Evolutionary conservation across 2,329 filamentous ascomycete species (phyloP).

Genomic region (Fusarium napiforme): DNA sequence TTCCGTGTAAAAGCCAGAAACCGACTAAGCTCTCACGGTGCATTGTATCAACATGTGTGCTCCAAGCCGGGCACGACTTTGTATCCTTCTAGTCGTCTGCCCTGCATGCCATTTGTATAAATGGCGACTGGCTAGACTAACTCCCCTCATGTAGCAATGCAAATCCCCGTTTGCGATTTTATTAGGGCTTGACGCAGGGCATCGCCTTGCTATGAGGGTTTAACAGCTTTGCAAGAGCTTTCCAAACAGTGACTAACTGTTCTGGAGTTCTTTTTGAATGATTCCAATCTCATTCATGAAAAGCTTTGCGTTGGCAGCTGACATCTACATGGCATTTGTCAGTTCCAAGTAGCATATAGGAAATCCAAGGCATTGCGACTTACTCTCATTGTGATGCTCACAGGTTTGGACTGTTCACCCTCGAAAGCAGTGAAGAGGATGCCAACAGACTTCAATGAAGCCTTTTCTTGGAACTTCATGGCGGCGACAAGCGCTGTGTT

Average conservation of each 20-base stretch:
- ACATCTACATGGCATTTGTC: conserved; percentile 57
- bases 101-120: conserved; percentile 9
- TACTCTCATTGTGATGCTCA: conserved; percentile 72
- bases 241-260: conserved; percentile 44
- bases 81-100: conserved; percentile 27
- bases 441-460: conserved; percentile 75
- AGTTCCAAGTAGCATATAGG: not conserved
- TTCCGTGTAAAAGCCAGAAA: conserved; percentile 22
- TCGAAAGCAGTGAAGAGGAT: conserved; percentile 75
- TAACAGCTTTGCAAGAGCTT: conserved; percentile 12
- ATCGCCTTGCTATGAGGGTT: conserved; percentile 22
- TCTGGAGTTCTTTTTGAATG: conserved; percentile 63
- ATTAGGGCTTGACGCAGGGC: conserved; percentile 12
- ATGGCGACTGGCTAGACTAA: conserved; percentile 17
- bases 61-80: conserved; percentile 31
- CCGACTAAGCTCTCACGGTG: conserved; percentile 9
- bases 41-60: conserved; percentile 33
- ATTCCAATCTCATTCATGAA: conserved; percentile 62
- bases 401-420: conserved; percentile 63
- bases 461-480: conserved; percentile 82
- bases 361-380: conserved; percentile 32
- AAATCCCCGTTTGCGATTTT: conserved; percentile 18
- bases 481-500: conserved; percentile 84
- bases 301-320: conserved; percentile 61
- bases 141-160: conserved; percentile 15